Base-by-base conservation (phyloP, 495 filamentous ascomycete genomes). In the Hyaloscypha bicolor region DNA sequence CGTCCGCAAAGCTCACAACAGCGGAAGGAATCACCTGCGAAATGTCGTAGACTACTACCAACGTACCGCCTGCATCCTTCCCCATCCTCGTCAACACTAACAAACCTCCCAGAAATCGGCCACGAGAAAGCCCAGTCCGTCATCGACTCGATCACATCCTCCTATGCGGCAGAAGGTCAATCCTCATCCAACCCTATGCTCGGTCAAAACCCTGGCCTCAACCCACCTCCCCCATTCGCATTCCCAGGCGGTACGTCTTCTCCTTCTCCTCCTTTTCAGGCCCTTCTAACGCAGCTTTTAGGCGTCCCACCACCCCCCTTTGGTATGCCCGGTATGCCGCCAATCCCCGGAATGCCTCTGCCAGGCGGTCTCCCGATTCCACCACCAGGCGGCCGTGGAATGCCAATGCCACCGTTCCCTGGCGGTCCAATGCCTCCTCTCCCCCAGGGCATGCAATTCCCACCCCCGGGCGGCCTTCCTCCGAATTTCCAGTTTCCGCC, bases 11-110 rank as follows among this genome's bases (percentile, higher is more conserved):
- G 95, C 95, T 19, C 95, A 99, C 80, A 99, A 99, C 83, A 91
- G 87, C 73, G 95, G 95, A 66, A 87, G 94, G 56, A 99, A 99
- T 80, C 95, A 99, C 75, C 83, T 98, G 58, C 91, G 96, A 68
- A 99, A 99, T 77, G 95, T 99, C 14, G 87, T 97, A 71, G 93
- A 97, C 69, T 99, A 99, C 81, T 99, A 99, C 80, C 93, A 97
- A 81, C 92, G 93, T 95, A 84, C 58, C 83, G 75, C 53, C 35
- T 63, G 45, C 52, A n/a, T 63, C 61, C n/a, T 60, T 52, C 21
- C 39, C 4, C 66, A 32, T 62, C 30, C 19, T 31, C 63, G 16
- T 12, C 9, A 25, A 19, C 16, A 30, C 19, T 64, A 57, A 57
- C 65, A 45, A 59, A 37, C 2, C 30, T 57, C 35, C 2, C 76